These are phyloP conservation scores for Poronia punctata DNA, from an alignment of 495 filamentous ascomycete species.

Conservation along the genomic window DNA sequence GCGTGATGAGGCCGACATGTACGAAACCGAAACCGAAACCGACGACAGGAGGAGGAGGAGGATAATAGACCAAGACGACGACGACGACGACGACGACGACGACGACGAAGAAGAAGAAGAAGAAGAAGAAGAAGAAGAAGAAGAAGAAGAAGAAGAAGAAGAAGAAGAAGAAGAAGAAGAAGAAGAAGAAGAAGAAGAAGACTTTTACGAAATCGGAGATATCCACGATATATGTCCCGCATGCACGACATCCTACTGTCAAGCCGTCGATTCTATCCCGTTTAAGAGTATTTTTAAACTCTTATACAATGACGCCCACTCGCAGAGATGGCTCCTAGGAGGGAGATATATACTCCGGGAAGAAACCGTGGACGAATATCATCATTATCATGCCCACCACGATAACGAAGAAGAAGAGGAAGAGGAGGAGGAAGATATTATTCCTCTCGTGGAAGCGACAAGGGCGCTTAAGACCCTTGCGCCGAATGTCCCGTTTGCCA, in stretches of 20 bases:
- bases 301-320: conserved; percentile 16
- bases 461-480: conserved; percentile 5
- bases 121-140: no score
- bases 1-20: background rate
- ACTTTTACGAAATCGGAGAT: conserved; percentile 21
- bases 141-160: background rate
- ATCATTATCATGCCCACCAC: no score
- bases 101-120: no score
- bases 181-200: conserved; percentile 4
- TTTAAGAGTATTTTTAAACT: conserved; percentile 19
- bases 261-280: conserved; percentile 18
- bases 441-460: conserved; percentile 10
- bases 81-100: no score
- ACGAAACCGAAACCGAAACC: no score
- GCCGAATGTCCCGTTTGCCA: conserved; percentile 13
- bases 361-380: conserved; percentile 16
- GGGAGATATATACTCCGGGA: conserved; percentile 19
- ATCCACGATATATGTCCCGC: conserved; percentile 21
- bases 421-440: no score
- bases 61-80: no score
- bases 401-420: conserved; percentile 9
- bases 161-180: background rate
- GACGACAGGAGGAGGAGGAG: no score
- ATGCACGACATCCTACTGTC: conserved; percentile 18
- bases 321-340: conserved; percentile 20